phyloP scores from a whole-genome alignment of 495 filamentous ascomycete genomes.

The Hypoxylon subgilvum region DNA sequence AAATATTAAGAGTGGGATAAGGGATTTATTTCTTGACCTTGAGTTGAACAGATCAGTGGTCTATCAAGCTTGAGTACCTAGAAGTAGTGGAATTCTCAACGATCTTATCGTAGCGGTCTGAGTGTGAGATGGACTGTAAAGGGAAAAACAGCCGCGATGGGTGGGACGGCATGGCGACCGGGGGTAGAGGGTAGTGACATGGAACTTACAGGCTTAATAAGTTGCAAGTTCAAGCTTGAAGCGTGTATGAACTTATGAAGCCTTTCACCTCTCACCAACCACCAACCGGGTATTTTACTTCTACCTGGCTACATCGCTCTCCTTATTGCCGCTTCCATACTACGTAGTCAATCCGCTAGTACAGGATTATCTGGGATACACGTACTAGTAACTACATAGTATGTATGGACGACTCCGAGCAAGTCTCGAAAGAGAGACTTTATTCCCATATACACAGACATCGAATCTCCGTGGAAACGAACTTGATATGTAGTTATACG shows the following conservation, averaged over 20 bases:
- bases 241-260: background rate
- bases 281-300: constrained; percentile 26
- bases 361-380: constrained; percentile 1
- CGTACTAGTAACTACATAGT: background rate
- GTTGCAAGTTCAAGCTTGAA: constrained; percentile 9
- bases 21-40: no score
- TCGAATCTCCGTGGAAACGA: constrained; percentile 23
- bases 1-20: no score
- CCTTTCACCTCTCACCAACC: no score
- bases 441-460: constrained; percentile 27
- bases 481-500: background rate
- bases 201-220: constrained; percentile 5
- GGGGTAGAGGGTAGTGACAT: constrained; percentile 2
- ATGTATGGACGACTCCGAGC: background rate
- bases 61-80: background rate
- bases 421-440: no score
- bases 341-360: background rate
- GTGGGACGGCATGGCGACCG: constrained; percentile 18
- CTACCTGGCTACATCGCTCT: background rate
- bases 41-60: no score
- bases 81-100: background rate
- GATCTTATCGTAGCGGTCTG: background rate
- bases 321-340: constrained; percentile 13
- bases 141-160: constrained; percentile 22
- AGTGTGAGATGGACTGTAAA: constrained; percentile 22